Evolutionary conservation across 1,284 basidiomycete genomes (phyloP), one percentile per base, ranked within the genome.

Genomic region (Leccinum griseonigrum): DNA sequence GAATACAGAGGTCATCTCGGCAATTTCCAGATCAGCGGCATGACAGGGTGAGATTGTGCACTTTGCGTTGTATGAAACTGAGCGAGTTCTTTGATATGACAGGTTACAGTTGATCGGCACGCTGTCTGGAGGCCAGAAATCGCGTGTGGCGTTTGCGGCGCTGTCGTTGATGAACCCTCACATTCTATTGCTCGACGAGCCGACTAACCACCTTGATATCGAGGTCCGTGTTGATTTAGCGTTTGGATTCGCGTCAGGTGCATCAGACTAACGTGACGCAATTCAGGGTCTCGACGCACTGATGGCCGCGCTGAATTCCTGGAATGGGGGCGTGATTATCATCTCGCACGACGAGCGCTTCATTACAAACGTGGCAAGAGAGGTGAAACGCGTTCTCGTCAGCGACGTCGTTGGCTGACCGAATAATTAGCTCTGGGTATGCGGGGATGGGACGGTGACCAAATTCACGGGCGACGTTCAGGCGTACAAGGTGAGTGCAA

Each of bases 11-110:
- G 79, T 43, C 97, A 98, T 79, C 82, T 99, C 14, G 97, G 97
- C n/a, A 94, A 95, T 62, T 99, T 99, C 79, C 97, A 98, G 68
- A 97, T 98, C 71, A 98, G 94, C 63, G 97, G 96, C 60, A 91
- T 97, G 84, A 98, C 95, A 1, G 95, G 95, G 84, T 87, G 54
- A 6, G 59, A 13, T 18, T 56, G 62, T 10, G 26, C 5, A 1
- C 36, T 9, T 13, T 56, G 18, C 4, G 28, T 51, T 29, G 13
- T 40, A 26, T 52, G 8, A 36, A 26, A 31, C 58, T 63, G 34
- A 56, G 57, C 34, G 51, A 54, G 16, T 28, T 40, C 31, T 50
- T 59, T 3, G 8, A 13, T 40, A 32, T 52, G 52, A 14, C 16
- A 92, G 90, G 11, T 74, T 94, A 67, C 92, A 94, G 69, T 72